These are phyloP conservation scores for Colletotrichum graminicola DNA, from an alignment of 2,329 filamentous ascomycete species.

Conservation along the genomic window DNA sequence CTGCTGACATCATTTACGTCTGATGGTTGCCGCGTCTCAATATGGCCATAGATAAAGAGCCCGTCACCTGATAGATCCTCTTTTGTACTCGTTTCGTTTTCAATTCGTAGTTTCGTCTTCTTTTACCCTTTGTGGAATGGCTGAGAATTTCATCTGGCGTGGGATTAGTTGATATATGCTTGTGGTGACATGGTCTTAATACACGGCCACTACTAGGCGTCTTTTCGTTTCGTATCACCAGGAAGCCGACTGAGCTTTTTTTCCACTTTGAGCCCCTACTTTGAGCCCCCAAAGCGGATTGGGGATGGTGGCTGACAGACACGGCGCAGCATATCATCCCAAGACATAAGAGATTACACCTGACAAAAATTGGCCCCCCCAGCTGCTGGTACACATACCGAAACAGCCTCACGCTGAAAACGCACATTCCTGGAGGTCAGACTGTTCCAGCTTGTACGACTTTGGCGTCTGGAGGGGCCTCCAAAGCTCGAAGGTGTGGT, in stretches of 20 bases:
- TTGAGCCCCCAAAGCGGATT: not conserved
- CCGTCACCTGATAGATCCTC: not conserved
- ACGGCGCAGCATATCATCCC: not conserved
- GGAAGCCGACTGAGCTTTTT: no score
- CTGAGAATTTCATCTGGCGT: not conserved
- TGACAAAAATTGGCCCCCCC: not conserved
- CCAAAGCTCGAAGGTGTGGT: not conserved
- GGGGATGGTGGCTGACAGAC: not conserved
- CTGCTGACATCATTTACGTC: not conserved
- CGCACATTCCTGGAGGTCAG: not conserved
- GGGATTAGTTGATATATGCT: no score
- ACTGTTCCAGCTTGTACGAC: not conserved
- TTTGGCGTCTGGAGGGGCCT: no score
- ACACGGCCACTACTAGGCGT: not conserved
- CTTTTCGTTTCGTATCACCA: not conserved
- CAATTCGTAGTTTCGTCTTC: not conserved
- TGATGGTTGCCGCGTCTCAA: not conserved
- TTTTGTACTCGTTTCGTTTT: not conserved
- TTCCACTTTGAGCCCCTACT: not conserved
- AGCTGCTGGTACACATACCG: not conserved
- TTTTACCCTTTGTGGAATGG: not conserved
- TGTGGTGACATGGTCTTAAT: not conserved
- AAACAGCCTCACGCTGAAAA: not conserved
- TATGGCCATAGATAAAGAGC: not conserved
- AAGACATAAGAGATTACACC: not conserved